phyloP scores from a whole-genome alignment of 108 stramenopile species.

The Epithemia pelagica region DNA sequence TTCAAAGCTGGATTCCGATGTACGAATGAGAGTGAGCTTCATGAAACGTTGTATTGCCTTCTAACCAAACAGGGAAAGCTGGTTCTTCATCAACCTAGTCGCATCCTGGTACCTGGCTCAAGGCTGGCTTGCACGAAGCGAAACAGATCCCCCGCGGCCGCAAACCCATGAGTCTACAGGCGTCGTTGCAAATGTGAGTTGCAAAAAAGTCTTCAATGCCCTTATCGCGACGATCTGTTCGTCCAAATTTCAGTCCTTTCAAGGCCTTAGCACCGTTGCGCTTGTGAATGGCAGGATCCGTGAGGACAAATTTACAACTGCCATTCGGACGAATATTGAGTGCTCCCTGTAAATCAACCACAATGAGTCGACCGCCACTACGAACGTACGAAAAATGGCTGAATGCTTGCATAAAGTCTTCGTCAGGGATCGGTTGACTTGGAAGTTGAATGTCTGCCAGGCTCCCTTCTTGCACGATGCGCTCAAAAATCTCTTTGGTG shows the following conservation, averaged over 20 bases:
- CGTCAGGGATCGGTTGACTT: neutral
- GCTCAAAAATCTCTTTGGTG: too few relatives aligned
- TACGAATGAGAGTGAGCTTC: too few relatives aligned
- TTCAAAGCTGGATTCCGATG: too few relatives aligned
- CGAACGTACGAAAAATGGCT: constrained; percentile 50
- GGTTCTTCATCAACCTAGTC: too few relatives aligned
- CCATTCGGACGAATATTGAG: neutral
- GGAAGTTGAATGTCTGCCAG: too few relatives aligned
- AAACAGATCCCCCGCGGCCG: too few relatives aligned
- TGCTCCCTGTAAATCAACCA: constrained; percentile 56
- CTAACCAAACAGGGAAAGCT: too few relatives aligned
- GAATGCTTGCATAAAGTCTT: constrained; percentile 43
- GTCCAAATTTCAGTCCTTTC: constrained; percentile 33
- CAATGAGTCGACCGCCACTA: constrained; percentile 33
- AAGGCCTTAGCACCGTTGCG: constrained; percentile 16
- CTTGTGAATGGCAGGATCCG: constrained; percentile 52
- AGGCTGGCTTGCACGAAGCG: too few relatives aligned
- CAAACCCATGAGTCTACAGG: too few relatives aligned
- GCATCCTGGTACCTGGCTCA: too few relatives aligned
- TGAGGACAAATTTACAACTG: constrained; percentile 45
- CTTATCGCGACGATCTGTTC: constrained; percentile 40
- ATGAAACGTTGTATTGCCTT: too few relatives aligned
- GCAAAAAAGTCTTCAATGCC: constrained; percentile 45
- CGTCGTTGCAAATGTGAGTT: constrained; percentile 36
- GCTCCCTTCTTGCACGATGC: too few relatives aligned